These are phyloP conservation scores for Tetrapisispora iriomotensis DNA, from an alignment of 805 yeast genomes.

Conservation along the genomic window DNA sequence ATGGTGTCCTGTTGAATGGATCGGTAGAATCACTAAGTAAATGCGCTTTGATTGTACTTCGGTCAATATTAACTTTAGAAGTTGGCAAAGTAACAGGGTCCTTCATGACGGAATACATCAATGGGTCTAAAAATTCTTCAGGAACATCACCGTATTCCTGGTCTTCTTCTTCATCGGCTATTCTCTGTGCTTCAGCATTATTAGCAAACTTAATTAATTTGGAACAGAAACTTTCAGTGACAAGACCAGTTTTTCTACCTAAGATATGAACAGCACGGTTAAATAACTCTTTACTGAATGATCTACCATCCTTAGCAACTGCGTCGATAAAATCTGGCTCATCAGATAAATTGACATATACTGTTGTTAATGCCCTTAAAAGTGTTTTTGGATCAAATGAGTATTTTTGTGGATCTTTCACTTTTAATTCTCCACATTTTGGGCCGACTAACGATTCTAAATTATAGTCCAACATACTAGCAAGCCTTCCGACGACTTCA, in stretches of 20 bases:
- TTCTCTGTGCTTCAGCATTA: slow-evolving; percentile 51
- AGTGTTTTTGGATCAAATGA: slow-evolving; percentile 71
- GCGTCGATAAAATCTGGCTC: slow-evolving; percentile 64
- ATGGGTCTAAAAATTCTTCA: slow-evolving; percentile 92
- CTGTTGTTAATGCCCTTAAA: slow-evolving; percentile 58
- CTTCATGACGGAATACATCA: slow-evolving; percentile 91
- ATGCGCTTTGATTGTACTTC: slow-evolving; percentile 89
- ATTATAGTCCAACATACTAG: slow-evolving; percentile 93
- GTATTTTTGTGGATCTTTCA: slow-evolving; percentile 71
- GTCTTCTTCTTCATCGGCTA: slow-evolving; percentile 71
- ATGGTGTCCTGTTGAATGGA: slow-evolving; percentile 91
- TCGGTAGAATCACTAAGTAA: slow-evolving; percentile 90
- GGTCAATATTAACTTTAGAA: slow-evolving; percentile 75
- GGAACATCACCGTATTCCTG: slow-evolving; percentile 87
- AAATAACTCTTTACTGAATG: slow-evolving; percentile 61
- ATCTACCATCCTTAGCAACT: slow-evolving; percentile 85
- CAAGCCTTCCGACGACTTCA: slow-evolving; percentile 87
- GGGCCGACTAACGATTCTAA: slow-evolving; percentile 92
- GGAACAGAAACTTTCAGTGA: slow-evolving; percentile 44
- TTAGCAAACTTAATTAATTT: slow-evolving; percentile 47
- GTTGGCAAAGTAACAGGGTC: slow-evolving; percentile 94
- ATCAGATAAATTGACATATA: slow-evolving; percentile 61
- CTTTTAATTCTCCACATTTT: slow-evolving; percentile 80
- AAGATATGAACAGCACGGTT: slow-evolving; percentile 62
- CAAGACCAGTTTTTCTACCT: slow-evolving; percentile 40